Conservation (phyloP, 352 stramenopile genomes). For the Plasmopara halstedii region DNA sequence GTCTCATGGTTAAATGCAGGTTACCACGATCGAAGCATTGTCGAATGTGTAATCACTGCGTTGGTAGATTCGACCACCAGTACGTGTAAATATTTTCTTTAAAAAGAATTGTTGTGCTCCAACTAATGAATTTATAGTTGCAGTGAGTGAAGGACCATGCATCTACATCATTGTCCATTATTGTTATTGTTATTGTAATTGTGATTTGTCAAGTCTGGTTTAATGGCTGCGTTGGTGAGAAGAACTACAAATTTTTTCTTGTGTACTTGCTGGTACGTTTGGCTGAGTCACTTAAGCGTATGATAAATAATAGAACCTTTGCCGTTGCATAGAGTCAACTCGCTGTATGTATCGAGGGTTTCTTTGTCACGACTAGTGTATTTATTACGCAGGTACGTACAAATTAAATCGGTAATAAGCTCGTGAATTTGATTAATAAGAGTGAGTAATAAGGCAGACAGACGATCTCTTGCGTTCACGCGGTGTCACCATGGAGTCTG, state of each 20-base stretch:
- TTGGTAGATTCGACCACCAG: slow-evolving; percentile 87
- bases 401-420: background rate
- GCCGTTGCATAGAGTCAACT: slow-evolving; percentile 25
- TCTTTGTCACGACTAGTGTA: slow-evolving; percentile 43
- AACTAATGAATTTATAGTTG: no score
- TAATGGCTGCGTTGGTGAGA: slow-evolving; percentile 74
- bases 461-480: slow-evolving; percentile 25
- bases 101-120: slow-evolving; percentile 2
- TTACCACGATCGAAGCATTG: slow-evolving; percentile 87
- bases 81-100: slow-evolving; percentile 26
- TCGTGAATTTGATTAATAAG: no score
- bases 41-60: slow-evolving; percentile 80
- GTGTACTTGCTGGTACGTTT: slow-evolving; percentile 37
- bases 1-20: slow-evolving; percentile 16
- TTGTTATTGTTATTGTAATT: background rate
- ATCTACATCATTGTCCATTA: background rate
- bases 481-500: slow-evolving; percentile 7
- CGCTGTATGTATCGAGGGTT: slow-evolving; percentile 39
- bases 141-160: slow-evolving; percentile 12
- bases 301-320: background rate
- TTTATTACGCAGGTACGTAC: slow-evolving; percentile 38
- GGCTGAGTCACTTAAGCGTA: background rate
- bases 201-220: slow-evolving; percentile 57
- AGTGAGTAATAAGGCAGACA: slow-evolving; percentile 15
- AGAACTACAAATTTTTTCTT: slow-evolving; percentile 78